Evolutionary conservation across 495 filamentous ascomycete species (phyloP), one percentile per base, ranked within the genome.

Genomic region (Hyphodiscus hymeniophilus): DNA sequence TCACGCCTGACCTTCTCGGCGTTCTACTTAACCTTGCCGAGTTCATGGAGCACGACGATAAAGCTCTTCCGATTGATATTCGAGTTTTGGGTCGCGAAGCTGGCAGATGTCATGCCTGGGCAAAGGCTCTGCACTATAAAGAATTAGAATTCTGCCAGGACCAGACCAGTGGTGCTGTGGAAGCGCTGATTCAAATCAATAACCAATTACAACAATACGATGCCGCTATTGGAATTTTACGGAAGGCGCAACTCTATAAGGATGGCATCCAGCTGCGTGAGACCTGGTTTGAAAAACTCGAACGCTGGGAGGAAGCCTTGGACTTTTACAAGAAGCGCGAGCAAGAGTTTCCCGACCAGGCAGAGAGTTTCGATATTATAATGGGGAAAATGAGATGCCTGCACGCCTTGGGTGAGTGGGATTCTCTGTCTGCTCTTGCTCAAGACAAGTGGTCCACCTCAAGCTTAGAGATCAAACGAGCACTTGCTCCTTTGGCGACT

Each of bases 321-420:
- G 77, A 80, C 42, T 90, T 89, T 32, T 98, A 97, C 55, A 81
- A 88, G 51, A 80, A 85, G 50, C 81, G 88, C 15, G 75, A 79
- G 48, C 7, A 51, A 38, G 83, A 87, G 53, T 68, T 63, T 46
- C 76, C 82, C 7, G 86, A 94, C 39, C 61, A 75, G 38, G 77
- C 72, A 10, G 74, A 75, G 7, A 72, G 74, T 28, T 84, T 97
- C 51, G 90, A 96, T 45, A 82, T 96, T 28, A 91, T 91, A 4
- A 95, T 97, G 89, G 92, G 92, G 50, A 97, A 98, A 66, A 99
- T 99, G 92, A 84, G 94, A 15, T 99, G 92, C 76, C 68, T 96
- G 33, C 94, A 99, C 59, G 92, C 92, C 24, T 76, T 99, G 26
- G 94, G 92, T 34, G 92, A 99, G 63, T 99, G 91, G 90, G 94